phyloP scores from a whole-genome alignment of 2,329 filamentous ascomycete genomes.

The Talaromyces atroroseus region DNA sequence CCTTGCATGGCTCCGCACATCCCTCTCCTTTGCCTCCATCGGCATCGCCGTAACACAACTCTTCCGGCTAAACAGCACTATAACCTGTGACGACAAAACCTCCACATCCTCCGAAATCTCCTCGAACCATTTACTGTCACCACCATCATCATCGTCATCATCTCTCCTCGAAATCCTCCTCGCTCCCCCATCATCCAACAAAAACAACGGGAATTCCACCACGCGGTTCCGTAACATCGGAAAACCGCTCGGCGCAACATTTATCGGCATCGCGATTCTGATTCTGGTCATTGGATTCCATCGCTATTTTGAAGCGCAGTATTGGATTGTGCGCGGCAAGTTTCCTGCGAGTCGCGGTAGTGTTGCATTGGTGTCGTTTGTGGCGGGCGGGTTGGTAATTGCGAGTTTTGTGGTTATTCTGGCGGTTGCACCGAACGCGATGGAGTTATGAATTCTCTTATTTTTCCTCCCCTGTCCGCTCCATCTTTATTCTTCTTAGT shows the following conservation, averaged over 20 bases:
- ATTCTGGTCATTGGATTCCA: conserved; percentile 60
- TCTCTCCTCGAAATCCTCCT: conserved; percentile 14
- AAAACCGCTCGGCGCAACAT: conserved; percentile 60
- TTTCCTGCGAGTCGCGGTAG: conserved; percentile 61
- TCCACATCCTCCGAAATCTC: background rate
- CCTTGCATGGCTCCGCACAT: conserved; percentile 62
- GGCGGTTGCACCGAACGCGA: conserved; percentile 44
- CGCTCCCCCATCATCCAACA: background rate
- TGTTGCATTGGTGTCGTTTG: conserved; percentile 52
- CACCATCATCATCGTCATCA: background rate
- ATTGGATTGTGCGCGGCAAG: conserved; percentile 62
- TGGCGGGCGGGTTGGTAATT: conserved; percentile 54
- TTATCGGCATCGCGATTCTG: conserved; percentile 56
- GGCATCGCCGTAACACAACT: conserved; percentile 62
- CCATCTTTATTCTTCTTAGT: background rate
- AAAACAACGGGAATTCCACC: conserved; percentile 3
- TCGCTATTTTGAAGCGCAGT: conserved; percentile 61
- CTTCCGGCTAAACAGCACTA: conserved; percentile 57
- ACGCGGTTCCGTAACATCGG: conserved; percentile 46
- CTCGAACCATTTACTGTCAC: background rate
- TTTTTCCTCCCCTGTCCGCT: background rate
- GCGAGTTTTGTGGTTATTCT: conserved; percentile 56
- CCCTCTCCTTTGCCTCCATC: conserved; percentile 60
- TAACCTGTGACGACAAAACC: conserved; percentile 5
- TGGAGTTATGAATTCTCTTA: conserved; percentile 21